Evolutionary conservation across 345 rosid species (phyloP).

Genomic region (Lepidium aucheri): DNA sequence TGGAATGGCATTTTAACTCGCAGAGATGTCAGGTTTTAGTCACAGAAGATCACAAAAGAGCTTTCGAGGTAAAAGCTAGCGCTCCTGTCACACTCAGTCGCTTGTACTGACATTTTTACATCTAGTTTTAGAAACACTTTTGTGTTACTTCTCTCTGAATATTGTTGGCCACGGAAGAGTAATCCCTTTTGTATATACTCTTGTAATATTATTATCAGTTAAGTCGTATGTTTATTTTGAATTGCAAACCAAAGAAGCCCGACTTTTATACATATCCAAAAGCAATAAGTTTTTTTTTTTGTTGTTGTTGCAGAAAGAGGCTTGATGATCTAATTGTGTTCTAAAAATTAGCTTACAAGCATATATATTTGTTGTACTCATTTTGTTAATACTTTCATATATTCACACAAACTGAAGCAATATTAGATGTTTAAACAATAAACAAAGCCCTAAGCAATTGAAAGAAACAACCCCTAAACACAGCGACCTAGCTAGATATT

Average conservation of each 20-base stretch:
- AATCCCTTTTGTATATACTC: background rate
- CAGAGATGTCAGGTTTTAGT: slow-evolving; percentile 11
- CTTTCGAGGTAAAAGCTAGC: background rate
- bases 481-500: background rate
- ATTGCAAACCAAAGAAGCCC: background rate
- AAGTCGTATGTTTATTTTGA: background rate
- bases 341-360: background rate
- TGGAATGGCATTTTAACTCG: background rate
- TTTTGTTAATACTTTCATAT: background rate
- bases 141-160: background rate
- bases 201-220: slow-evolving; percentile 2
- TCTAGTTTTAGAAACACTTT: slow-evolving; percentile 14
- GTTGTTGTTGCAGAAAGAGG: background rate
- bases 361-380: background rate
- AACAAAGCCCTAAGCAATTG: background rate
- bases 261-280: background rate
- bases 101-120: background rate
- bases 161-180: slow-evolving; percentile 1
- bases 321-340: background rate
- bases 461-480: background rate
- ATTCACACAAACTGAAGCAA: slow-evolving; percentile 11
- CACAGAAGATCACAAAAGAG: background rate
- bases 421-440: background rate
- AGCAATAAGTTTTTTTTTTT: background rate
- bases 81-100: background rate